Evolutionary conservation across 306 rosid genomes (phyloP), one percentile per base, ranked within the genome.

Genomic region (Astragalus glycyphyllos): DNA sequence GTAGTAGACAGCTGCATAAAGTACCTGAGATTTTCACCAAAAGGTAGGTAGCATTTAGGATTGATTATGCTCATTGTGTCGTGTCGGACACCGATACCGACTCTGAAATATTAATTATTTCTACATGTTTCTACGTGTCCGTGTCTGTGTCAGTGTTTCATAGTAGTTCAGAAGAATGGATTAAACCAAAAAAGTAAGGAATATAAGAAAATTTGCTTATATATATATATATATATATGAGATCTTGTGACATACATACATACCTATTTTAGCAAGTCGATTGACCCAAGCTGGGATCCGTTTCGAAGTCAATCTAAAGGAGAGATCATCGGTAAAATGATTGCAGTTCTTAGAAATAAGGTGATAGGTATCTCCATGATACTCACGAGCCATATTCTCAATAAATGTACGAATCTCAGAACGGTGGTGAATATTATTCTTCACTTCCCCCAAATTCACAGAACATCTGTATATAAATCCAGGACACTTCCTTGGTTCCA

Each of bases 341-440:
- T 93, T 93, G 82, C 98, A 93, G 64, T 93, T 93, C 87, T 90
- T 93, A 81, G 96, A 79, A 65, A 93, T 85, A 67, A 93, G 97
- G 79, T 90, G 90, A 76, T 93, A 93, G 15, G 96, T 93, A 75
- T 93, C 97, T 46, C 98, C 98, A 81, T 93, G 87, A 81, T 90
- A 93, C 70, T 93, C 92, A 5, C 86, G 80, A 54, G 91, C 96
- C 34, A 78, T 37, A 35, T 61, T 74, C 79, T 90, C 96, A 31
- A 93, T 72, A 67, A 86, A 86, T n/a, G 68, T 70, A 58, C 90
- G 81, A 64, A 90, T 88, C 77, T 88, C 97, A 23, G 86, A 58
- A 37, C 82, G 76, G 40, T 55, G 71, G 45, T 54, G 70, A 87
- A 88, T 80, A 45, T 75, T 26, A 26, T 26, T 26, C 3, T 26